Evolutionary conservation across 495 filamentous ascomycete genomes (phyloP).

Genomic region (Melanomma pulvis-pyrius): DNA sequence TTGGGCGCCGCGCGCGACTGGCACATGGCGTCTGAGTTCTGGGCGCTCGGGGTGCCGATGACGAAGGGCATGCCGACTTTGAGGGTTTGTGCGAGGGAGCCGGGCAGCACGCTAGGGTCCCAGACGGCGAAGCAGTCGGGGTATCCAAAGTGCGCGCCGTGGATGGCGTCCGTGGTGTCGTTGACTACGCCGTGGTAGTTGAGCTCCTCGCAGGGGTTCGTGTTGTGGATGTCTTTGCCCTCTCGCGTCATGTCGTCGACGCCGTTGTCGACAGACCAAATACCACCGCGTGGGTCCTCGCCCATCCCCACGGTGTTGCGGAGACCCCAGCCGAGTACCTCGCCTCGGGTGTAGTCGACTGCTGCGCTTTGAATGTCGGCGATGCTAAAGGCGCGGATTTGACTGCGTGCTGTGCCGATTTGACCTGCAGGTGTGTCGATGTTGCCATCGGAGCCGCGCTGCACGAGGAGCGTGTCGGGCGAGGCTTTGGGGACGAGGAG

Average conservation of each 20-base stretch:
- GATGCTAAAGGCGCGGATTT: slow-evolving; percentile 18
- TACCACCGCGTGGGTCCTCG: slow-evolving; percentile 43
- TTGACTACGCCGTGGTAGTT: slow-evolving; percentile 25
- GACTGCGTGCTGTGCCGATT: background rate
- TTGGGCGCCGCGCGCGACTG: background rate
- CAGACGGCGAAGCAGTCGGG: slow-evolving; percentile 27
- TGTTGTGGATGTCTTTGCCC: slow-evolving; percentile 14
- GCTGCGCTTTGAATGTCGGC: background rate
- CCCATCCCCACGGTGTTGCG: slow-evolving; percentile 23
- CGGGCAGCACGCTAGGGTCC: slow-evolving; percentile 6
- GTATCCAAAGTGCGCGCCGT: slow-evolving; percentile 48
- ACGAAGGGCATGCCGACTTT: slow-evolving; percentile 19
- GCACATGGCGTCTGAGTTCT: slow-evolving; percentile 17
- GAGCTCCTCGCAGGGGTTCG: slow-evolving; percentile 27
- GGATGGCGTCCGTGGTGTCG: slow-evolving; percentile 18
- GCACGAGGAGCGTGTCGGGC: slow-evolving; percentile 15
- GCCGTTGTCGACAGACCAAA: slow-evolving; percentile 22
- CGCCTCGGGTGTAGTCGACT: slow-evolving; percentile 8
- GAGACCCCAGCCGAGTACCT: slow-evolving; percentile 17
- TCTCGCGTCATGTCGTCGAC: slow-evolving; percentile 14
- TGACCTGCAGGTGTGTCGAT: slow-evolving; percentile 13
- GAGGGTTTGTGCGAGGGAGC: slow-evolving; percentile 33
- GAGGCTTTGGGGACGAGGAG: slow-evolving; percentile 7
- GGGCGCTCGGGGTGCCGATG: slow-evolving; percentile 9
- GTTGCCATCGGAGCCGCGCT: slow-evolving; percentile 21